phyloP scores from a whole-genome alignment of 2,329 filamentous ascomycete genomes.

The Microcyclosporella mali region DNA sequence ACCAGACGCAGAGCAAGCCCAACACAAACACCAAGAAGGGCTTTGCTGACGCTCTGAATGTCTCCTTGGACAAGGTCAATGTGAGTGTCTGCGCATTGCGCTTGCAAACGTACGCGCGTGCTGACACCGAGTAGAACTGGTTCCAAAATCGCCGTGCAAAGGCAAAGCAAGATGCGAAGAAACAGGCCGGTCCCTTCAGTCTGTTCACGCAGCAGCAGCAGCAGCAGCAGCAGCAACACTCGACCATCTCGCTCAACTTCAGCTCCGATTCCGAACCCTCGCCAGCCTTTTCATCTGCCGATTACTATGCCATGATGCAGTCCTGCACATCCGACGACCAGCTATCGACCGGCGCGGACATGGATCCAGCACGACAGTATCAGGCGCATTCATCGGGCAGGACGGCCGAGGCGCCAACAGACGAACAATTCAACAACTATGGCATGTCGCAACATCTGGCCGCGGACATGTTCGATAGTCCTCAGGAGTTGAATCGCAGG shows the following conservation, averaged over 20 bases:
- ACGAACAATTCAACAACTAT: slow-evolving; percentile 9
- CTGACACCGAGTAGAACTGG: slow-evolving; percentile 41
- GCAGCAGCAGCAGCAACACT: slow-evolving; percentile 8
- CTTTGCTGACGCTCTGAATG: slow-evolving; percentile 43
- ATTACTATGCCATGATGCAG: slow-evolving; percentile 30
- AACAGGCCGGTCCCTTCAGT: slow-evolving; percentile 31
- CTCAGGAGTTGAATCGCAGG: slow-evolving; percentile 31
- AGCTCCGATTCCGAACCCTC: slow-evolving; percentile 29
- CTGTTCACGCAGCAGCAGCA: slow-evolving; percentile 19
- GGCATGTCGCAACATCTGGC: slow-evolving; percentile 9
- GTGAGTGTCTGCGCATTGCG: slow-evolving; percentile 33
- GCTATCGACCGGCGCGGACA: slow-evolving; percentile 7
- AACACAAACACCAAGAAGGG: slow-evolving; percentile 46
- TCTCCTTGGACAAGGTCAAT: slow-evolving; percentile 50
- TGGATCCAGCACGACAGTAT: not conserved
- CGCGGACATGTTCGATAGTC: slow-evolving; percentile 27
- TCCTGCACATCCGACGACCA: slow-evolving; percentile 17
- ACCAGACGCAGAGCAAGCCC: slow-evolving; percentile 44
- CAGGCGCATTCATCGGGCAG: slow-evolving; percentile 1
- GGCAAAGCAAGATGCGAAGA: slow-evolving; percentile 49
- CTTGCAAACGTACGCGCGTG: not conserved
- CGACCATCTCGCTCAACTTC: slow-evolving; percentile 15
- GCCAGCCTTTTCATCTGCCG: slow-evolving; percentile 26
- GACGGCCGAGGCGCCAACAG: not conserved
- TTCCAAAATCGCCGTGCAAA: slow-evolving; percentile 50